Evolutionary conservation across 305 asterid genomes (phyloP).

Genomic region (Solanum hybrid): DNA sequence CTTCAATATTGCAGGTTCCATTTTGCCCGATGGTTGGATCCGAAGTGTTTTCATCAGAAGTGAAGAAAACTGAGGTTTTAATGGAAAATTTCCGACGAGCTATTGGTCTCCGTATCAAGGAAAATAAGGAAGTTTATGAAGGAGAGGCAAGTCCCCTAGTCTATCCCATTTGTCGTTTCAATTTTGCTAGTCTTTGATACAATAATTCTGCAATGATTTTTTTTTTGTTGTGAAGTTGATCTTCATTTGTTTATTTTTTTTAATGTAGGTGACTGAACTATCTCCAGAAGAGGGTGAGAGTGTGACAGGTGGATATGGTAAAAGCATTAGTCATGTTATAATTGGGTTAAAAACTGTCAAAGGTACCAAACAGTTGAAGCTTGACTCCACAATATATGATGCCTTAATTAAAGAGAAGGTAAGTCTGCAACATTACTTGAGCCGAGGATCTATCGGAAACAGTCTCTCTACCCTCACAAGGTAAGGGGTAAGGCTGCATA

Average conservation of each 20-base stretch:
- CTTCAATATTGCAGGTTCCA: slow-evolving; percentile 48
- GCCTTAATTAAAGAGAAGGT: slow-evolving; percentile 93
- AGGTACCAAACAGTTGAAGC: slow-evolving; percentile 93
- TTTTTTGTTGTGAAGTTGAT: slow-evolving; percentile 2
- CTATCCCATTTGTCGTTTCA: not conserved
- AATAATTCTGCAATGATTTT: not conserved
- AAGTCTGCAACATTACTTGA: not conserved
- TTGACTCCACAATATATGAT: slow-evolving; percentile 97
- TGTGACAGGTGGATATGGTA: slow-evolving; percentile 91
- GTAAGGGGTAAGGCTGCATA: not conserved
- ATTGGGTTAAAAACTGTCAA: slow-evolving; percentile 90
- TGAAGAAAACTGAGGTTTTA: slow-evolving; percentile 90
- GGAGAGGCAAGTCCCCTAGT: slow-evolving; percentile 63
- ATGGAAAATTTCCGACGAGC: slow-evolving; percentile 95
- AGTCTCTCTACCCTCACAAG: not conserved
- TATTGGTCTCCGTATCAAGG: slow-evolving; percentile 92
- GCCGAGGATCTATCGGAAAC: not conserved
- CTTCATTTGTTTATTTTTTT: not conserved
- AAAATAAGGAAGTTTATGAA: slow-evolving; percentile 94
- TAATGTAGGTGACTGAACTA: slow-evolving; percentile 72
- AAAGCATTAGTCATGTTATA: slow-evolving; percentile 83
- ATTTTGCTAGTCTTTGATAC: not conserved
- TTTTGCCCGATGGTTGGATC: slow-evolving; percentile 99
- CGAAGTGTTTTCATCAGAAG: slow-evolving; percentile 95
- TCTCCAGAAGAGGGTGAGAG: slow-evolving; percentile 96